These are phyloP conservation scores for Penicillium decumbens DNA, from an alignment of 2,329 filamentous ascomycete genomes.

Conservation along the genomic window DNA sequence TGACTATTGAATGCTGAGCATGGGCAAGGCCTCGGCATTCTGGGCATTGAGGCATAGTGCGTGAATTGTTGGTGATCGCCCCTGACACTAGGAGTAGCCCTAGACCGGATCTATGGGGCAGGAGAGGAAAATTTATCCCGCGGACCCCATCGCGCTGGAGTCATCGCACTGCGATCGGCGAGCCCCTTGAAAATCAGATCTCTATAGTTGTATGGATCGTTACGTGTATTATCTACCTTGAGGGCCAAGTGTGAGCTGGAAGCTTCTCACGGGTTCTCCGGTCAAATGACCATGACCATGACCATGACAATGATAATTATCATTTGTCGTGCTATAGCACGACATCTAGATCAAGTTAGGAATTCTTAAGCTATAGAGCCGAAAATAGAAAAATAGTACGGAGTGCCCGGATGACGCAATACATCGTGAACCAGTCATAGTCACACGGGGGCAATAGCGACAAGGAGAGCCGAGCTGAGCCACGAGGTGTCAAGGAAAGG, in stretches of 20 bases:
- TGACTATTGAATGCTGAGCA: neutral
- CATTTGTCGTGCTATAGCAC: slow-evolving; percentile 7
- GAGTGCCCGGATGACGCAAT: slow-evolving; percentile 4
- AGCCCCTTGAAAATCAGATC: neutral
- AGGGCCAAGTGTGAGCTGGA: neutral
- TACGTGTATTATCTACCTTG: neutral
- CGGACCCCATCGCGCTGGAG: slow-evolving; percentile 13
- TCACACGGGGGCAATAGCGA: slow-evolving; percentile 9
- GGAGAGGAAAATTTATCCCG: slow-evolving; percentile 16
- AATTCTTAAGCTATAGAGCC: neutral
- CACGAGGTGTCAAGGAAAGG: slow-evolving; percentile 8
- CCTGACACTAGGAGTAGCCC: slow-evolving; percentile 8
- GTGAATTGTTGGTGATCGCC: slow-evolving; percentile 16
- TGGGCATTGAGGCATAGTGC: slow-evolving; percentile 1
- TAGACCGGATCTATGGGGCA: slow-evolving; percentile 16
- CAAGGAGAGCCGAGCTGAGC: slow-evolving; percentile 5
- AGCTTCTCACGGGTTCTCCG: slow-evolving; percentile 5
- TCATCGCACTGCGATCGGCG: slow-evolving; percentile 13
- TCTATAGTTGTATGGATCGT: neutral
- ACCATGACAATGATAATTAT: slow-evolving; percentile 5
- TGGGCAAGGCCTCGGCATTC: neutral
- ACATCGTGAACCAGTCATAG: slow-evolving; percentile 4
- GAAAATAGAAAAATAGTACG: neutral
- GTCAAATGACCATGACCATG: neutral
- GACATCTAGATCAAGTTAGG: neutral